Percentiles rank a stretch among this genome's conserved stretches.
Evolutionary conservation across 2,329 filamentous ascomycete species (phyloP).

Genomic region (Arthrocladium fulminans): DNA sequence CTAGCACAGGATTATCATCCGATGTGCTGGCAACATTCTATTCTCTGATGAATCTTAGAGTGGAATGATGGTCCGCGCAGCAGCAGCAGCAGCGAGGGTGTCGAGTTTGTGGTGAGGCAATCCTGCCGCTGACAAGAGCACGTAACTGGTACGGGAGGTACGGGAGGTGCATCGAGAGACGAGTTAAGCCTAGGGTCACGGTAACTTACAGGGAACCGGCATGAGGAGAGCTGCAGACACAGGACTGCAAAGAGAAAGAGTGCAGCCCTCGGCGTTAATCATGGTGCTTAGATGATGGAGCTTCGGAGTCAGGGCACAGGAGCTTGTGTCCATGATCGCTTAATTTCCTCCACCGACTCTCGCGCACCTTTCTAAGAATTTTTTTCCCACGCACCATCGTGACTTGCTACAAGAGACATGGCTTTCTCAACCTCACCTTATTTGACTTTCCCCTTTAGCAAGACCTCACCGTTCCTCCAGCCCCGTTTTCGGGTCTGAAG

Average conservation of each 20-base stretch:
- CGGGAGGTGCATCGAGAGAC: no score
- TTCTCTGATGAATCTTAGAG: background rate
- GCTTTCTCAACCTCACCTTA: background rate
- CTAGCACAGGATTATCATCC: background rate
- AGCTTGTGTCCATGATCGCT: background rate
- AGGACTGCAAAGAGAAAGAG: background rate
- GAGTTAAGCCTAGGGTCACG: no score
- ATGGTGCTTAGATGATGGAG: background rate
- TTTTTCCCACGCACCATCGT: conserved; percentile 1
- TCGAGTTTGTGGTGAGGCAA: background rate
- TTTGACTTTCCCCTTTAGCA: conserved; percentile 1
- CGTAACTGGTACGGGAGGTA: no score
- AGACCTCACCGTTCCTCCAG: conserved; percentile 9
- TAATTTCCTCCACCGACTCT: conserved; percentile 8
- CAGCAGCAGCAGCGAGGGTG: background rate
- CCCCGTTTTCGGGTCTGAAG: conserved; percentile 8
- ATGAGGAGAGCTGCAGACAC: no score
- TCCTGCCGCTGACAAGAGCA: background rate
- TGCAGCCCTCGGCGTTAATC: background rate
- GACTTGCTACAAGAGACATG: conserved; percentile 8
- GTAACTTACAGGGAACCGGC: no score
- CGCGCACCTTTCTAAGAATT: conserved; percentile 3
- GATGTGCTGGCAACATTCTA: conserved; percentile 3
- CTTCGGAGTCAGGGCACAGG: background rate
- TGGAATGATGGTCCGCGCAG: background rate